These are phyloP conservation scores for Penicillium sp. DNA, from an alignment of 2,329 filamentous ascomycete genomes.

Conservation along the genomic window DNA sequence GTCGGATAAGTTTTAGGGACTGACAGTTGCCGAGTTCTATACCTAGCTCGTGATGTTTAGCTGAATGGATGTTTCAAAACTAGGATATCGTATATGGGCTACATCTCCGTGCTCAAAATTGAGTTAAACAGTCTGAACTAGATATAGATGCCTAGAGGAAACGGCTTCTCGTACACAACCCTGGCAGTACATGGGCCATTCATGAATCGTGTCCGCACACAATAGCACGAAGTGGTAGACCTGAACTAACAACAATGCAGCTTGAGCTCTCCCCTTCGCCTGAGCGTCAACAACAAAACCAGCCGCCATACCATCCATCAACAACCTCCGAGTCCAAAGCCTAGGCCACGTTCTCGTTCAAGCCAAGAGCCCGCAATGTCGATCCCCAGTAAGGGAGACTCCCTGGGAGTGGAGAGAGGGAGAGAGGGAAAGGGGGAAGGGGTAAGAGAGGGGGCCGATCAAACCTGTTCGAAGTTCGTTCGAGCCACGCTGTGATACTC, in stretches of 20 bases:
- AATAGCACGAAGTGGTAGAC: too few relatives aligned
- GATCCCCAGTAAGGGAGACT: not conserved
- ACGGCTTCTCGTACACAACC: too few relatives aligned
- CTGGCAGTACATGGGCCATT: too few relatives aligned
- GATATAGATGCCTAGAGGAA: too few relatives aligned
- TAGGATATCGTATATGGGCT: not conserved
- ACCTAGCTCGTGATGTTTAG: too few relatives aligned
- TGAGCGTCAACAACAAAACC: not conserved
- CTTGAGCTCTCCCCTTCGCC: not conserved
- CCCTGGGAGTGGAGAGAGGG: not conserved
- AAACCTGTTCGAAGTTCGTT: not conserved
- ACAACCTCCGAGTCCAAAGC: not conserved
- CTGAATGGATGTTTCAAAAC: not conserved
- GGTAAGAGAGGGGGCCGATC: not conserved
- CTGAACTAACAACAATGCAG: too few relatives aligned
- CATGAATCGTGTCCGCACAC: too few relatives aligned
- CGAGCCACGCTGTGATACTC: not conserved
- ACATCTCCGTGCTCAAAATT: not conserved
- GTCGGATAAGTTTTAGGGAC: not conserved
- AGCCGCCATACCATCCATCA: not conserved
- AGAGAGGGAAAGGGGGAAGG: conserved; percentile 1
- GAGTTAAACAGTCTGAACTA: too few relatives aligned
- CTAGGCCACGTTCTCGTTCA: not conserved
- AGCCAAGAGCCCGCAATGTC: conserved; percentile 1
- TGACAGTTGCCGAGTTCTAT: not conserved